Conservation (phyloP, 139 green algal species). For the Bryopsis sp. region DNA sequence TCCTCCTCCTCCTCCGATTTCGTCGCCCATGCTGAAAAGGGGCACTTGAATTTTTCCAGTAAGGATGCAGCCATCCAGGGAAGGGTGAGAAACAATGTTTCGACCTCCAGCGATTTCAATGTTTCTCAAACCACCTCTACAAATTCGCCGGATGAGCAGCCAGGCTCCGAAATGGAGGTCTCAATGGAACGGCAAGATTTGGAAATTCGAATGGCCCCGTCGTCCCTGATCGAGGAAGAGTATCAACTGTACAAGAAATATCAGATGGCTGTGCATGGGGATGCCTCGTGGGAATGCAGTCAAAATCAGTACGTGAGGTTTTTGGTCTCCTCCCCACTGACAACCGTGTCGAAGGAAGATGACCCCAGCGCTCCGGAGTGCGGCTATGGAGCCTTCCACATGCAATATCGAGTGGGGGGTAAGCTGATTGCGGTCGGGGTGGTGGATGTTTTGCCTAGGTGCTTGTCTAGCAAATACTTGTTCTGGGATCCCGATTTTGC, state of each 20-base stretch:
- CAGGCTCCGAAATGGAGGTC: no score
- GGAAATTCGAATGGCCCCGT: not conserved
- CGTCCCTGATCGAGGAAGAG: conserved; percentile 3
- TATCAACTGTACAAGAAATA: conserved; percentile 16
- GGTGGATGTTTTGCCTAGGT: conserved; percentile 80
- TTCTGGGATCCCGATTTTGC: conserved; percentile 84
- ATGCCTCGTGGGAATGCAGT: not conserved
- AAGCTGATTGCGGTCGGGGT: conserved; percentile 83
- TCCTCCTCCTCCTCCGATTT: no score
- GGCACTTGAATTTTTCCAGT: no score
- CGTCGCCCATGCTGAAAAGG: no score
- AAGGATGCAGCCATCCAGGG: no score
- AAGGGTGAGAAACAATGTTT: no score
- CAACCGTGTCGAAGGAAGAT: not conserved
- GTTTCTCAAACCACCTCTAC: no score
- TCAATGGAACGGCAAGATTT: not conserved
- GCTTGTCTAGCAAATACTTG: conserved; percentile 82
- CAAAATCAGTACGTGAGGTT: conserved; percentile 23
- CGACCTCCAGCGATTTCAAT: no score
- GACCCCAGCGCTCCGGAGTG: conserved; percentile 24
- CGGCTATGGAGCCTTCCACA: conserved; percentile 84
- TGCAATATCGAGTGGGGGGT: conserved; percentile 91
- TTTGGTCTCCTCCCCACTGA: conserved; percentile 28
- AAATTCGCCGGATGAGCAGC: no score
- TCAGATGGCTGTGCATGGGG: conserved; percentile 1